phyloP scores from a whole-genome alignment of 257 asterid species.

The Solanum acaule region DNA sequence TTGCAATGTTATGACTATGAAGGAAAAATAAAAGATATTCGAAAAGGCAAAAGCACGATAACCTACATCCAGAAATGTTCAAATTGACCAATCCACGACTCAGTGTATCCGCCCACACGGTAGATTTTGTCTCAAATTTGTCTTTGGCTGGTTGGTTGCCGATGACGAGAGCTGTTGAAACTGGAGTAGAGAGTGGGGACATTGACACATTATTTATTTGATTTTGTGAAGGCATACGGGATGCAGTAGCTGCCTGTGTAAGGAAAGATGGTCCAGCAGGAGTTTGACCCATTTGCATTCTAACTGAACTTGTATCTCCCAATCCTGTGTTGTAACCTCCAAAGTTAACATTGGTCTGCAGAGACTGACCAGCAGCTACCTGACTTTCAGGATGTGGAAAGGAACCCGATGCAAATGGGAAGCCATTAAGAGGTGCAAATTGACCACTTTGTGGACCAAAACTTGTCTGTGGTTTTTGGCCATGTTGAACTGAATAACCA shows the following conservation, averaged over 20 bases:
- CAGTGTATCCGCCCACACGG: conserved; percentile 97
- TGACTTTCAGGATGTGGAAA: conserved; percentile 21
- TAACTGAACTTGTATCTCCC: conserved; percentile 24
- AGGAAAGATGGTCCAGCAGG: conserved; percentile 30
- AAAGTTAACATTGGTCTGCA: conserved; percentile 31
- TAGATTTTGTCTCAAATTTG: conserved; percentile 89
- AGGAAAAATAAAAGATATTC: neutral
- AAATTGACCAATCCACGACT: conserved; percentile 91
- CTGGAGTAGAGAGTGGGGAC: conserved; percentile 13
- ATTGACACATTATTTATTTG: conserved; percentile 18
- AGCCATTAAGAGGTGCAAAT: conserved; percentile 30
- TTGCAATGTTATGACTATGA: neutral
- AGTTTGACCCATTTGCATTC: conserved; percentile 28
- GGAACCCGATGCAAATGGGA: conserved; percentile 21
- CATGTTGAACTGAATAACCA: conserved; percentile 40
- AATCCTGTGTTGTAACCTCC: conserved; percentile 39
- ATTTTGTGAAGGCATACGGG: conserved; percentile 22
- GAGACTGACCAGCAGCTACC: conserved; percentile 6
- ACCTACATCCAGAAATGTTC: conserved; percentile 94
- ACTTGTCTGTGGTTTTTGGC: conserved; percentile 37
- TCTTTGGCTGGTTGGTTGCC: conserved; percentile 51
- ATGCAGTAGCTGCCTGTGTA: conserved; percentile 24
- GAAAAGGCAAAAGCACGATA: neutral
- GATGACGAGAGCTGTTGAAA: conserved; percentile 37
- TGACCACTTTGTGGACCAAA: conserved; percentile 40